Conservation (phyloP, 129 eudicot species). For the Arctium minus region DNA sequence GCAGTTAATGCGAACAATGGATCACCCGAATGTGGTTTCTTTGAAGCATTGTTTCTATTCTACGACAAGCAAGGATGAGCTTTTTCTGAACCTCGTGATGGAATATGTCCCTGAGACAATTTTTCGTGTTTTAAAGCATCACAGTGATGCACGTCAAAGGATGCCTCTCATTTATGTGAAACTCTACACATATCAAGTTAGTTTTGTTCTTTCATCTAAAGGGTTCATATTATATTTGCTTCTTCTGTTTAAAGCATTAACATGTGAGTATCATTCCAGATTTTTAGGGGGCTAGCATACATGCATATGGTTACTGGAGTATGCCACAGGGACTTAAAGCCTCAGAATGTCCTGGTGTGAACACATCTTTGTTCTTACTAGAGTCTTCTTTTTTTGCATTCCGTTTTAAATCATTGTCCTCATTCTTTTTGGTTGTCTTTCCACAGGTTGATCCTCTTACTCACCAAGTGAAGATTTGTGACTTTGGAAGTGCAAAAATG, state of each 20-base stretch:
- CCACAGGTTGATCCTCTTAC: constrained; percentile 70
- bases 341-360: constrained; percentile 68
- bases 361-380: background rate
- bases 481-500: constrained; percentile 87
- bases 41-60: constrained; percentile 80
- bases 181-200: constrained; percentile 72
- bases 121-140: constrained; percentile 59
- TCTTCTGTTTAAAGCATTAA: constrained; percentile 1
- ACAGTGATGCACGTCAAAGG: constrained; percentile 57
- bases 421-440: background rate
- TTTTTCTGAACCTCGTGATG: constrained; percentile 74
- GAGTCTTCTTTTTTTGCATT: background rate
- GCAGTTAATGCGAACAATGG: constrained; percentile 72
- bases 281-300: constrained; percentile 78
- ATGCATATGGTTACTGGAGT: constrained; percentile 73
- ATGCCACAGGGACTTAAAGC: constrained; percentile 83
- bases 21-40: constrained; percentile 68
- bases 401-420: background rate
- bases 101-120: constrained; percentile 78
- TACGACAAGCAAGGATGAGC: constrained; percentile 75
- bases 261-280: constrained; percentile 28
- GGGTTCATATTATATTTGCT: background rate
- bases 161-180: constrained; percentile 82
- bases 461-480: constrained; percentile 77
- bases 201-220: background rate